These are phyloP conservation scores for Aplosporella prunicola DNA, from an alignment of 2,329 filamentous ascomycete genomes.

Conservation along the genomic window DNA sequence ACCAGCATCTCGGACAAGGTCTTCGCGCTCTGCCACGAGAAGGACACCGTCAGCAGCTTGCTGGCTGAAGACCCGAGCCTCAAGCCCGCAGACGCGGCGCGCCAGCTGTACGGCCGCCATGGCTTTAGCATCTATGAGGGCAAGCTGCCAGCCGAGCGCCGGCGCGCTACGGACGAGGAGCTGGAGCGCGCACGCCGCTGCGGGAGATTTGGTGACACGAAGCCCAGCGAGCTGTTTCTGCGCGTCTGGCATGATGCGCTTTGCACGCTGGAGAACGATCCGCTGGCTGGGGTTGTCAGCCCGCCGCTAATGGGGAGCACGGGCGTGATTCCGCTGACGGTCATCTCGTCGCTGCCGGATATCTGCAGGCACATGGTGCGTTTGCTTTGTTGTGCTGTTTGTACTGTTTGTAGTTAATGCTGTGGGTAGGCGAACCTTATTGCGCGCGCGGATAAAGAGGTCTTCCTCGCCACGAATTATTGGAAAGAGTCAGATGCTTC, in stretches of 20 bases:
- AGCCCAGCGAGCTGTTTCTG: slow-evolving; percentile 60
- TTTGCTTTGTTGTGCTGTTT: neutral
- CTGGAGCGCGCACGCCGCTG: slow-evolving; percentile 49
- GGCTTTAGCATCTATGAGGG: slow-evolving; percentile 19
- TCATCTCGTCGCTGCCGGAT: slow-evolving; percentile 61
- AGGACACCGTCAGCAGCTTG: slow-evolving; percentile 50
- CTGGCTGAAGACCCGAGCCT: slow-evolving; percentile 44
- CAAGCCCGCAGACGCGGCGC: slow-evolving; percentile 45
- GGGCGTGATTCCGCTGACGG: slow-evolving; percentile 58
- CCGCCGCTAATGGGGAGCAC: slow-evolving; percentile 51
- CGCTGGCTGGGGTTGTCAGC: slow-evolving; percentile 44
- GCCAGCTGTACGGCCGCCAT: slow-evolving; percentile 43
- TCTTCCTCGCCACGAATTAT: slow-evolving; percentile 66
- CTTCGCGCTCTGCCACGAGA: slow-evolving; percentile 55
- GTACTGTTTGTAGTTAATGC: neutral
- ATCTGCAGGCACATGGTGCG: slow-evolving; percentile 56
- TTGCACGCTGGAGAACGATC: slow-evolving; percentile 44
- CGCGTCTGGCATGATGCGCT: slow-evolving; percentile 58
- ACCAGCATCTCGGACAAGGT: slow-evolving; percentile 24
- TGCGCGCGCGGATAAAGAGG: slow-evolving; percentile 59
- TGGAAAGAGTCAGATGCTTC: slow-evolving; percentile 64
- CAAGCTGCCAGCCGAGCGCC: slow-evolving; percentile 15
- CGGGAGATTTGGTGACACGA: slow-evolving; percentile 55
- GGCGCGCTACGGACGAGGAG: slow-evolving; percentile 27
- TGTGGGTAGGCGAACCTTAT: slow-evolving; percentile 54